phyloP scores from a whole-genome alignment of 148 eudicot species.

The Fagopyrum esculentum region DNA sequence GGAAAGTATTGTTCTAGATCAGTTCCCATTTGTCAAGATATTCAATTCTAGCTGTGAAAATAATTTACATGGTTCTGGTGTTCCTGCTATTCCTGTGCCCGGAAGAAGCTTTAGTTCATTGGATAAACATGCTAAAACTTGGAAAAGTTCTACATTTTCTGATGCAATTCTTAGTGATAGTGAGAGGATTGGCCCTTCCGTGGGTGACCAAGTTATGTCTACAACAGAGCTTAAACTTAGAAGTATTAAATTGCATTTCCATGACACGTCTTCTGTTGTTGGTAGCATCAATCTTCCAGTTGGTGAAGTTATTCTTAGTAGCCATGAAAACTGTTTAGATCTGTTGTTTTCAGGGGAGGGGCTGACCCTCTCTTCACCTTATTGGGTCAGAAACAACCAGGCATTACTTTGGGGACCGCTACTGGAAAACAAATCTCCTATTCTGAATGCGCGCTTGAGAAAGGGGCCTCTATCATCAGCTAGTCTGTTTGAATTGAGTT shows the following conservation, averaged over 20 bases:
- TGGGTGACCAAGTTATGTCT: slow-evolving; percentile 17
- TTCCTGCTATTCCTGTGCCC: slow-evolving; percentile 36
- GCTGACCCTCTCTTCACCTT: slow-evolving; percentile 48
- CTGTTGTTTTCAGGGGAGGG: slow-evolving; percentile 62
- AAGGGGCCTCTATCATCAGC: slow-evolving; percentile 25
- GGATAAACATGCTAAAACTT: slow-evolving; percentile 24
- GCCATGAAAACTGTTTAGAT: slow-evolving; percentile 43
- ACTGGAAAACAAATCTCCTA: slow-evolving; percentile 35
- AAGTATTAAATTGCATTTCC: slow-evolving; percentile 55
- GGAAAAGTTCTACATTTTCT: slow-evolving; percentile 18
- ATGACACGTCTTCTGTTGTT: slow-evolving; percentile 64
- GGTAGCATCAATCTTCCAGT: slow-evolving; percentile 50
- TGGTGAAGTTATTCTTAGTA: slow-evolving; percentile 39
- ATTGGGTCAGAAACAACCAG: slow-evolving; percentile 38
- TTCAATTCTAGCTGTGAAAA: slow-evolving; percentile 32
- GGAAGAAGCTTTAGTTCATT: slow-evolving; percentile 24
- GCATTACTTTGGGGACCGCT: slow-evolving; percentile 79
- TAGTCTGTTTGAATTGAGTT: slow-evolving; percentile 51
- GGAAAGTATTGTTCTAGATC: slow-evolving; percentile 38
- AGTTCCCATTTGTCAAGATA: slow-evolving; percentile 53
- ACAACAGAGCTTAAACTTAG: slow-evolving; percentile 34
- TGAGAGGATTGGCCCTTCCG: slow-evolving; percentile 19
- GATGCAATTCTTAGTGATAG: slow-evolving; percentile 7
- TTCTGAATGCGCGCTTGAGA: slow-evolving; percentile 54
- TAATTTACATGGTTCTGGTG: slow-evolving; percentile 29